A percentile compares a stretch with the other conserved stretches of the same genome.
Conservation (phyloP, 73 alveolate species). For the Durusdinium trenchii region DNA sequence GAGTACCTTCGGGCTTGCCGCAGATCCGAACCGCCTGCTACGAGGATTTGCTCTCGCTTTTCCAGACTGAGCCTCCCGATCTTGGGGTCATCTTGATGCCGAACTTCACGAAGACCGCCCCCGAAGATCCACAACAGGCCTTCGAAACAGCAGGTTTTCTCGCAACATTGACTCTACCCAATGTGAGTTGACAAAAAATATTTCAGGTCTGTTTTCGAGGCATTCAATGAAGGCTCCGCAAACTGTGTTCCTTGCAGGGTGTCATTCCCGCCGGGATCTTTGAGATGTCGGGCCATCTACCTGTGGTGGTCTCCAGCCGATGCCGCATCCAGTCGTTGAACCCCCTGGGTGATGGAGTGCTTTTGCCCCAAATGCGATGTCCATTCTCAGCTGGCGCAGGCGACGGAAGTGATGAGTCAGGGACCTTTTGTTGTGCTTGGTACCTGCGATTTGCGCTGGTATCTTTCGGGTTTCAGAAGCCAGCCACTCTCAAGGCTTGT, state of each 20-base stretch:
- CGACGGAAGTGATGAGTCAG: background rate
- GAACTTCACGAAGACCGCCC: conserved; percentile 51
- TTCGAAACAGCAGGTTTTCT: background rate
- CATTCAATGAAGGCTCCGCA: background rate
- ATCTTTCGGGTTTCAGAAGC: background rate
- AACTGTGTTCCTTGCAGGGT: background rate
- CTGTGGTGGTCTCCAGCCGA: conserved; percentile 80
- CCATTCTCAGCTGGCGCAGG: conserved; percentile 91
- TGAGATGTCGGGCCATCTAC: conserved; percentile 29
- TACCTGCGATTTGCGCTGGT: background rate
- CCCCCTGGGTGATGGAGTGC: conserved; percentile 24
- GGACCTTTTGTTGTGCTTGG: background rate
- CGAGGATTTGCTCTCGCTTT: conserved; percentile 29
- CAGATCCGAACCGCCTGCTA: conserved; percentile 69
- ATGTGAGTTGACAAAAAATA: background rate
- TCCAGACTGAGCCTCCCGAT: conserved; percentile 51
- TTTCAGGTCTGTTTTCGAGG: background rate
- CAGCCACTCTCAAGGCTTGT: too few relatives aligned
- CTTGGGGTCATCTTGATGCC: conserved; percentile 67
- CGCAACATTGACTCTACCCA: background rate
- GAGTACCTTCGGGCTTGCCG: conserved; percentile 21
- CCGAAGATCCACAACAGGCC: conserved; percentile 68
- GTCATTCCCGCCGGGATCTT: conserved; percentile 13
- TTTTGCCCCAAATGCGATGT: conserved; percentile 60
- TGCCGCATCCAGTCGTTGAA: conserved; percentile 37